Evolutionary conservation across 768 basidiomycete genomes (phyloP), one percentile per base, ranked within the genome.

Genomic region (Hygrocybe coccinea): DNA sequence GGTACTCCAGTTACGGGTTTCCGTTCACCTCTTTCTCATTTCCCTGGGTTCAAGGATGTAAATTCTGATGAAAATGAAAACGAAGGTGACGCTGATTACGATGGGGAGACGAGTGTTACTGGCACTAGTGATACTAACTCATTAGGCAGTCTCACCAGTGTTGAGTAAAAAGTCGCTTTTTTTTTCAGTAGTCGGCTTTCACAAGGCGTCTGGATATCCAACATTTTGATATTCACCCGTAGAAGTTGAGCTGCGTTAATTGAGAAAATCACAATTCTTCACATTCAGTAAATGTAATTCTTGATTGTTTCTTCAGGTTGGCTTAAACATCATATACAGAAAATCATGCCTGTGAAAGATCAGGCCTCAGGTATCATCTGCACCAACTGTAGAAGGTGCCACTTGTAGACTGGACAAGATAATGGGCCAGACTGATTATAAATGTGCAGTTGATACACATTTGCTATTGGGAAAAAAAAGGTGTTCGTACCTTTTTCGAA

Each of bases 401-500:
- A 84, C 86, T 58, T 86, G 84, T 22, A 87, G 70, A 56, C 80
- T 80, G 50, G 79, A 76, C 0, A 81, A 77, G 57, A 87, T 87
- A 25, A 80, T 68, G 2, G 85, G 85, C 86, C 86, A 87, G 12
- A 87, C 85, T 84, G 39, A 4, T 29, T 8, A 29, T 44, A n/a
- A n/a, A n/a, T 17, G 22, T 8, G 17, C 44, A 38, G 49, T 54
- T 43, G 1, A 33, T 52, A 58, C 47, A 44, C 43, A 12, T 7
- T 37, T 45, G 34, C 44, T 25, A 43, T 8, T 50, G 8, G n/a
- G 9, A 35, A 24, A 34, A 39, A 35, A 24, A 34, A 39, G 39
- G 25, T 8, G 1, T 12, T 37, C 53, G 19, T 29, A 86, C 87
- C 86, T 78, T 91, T 89, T 71, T 92, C 91, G 64, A 92, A 93